Conservation (phyloP, 1,284 basidiomycete genomes). For the Sanghuangporus sanghuang region DNA sequence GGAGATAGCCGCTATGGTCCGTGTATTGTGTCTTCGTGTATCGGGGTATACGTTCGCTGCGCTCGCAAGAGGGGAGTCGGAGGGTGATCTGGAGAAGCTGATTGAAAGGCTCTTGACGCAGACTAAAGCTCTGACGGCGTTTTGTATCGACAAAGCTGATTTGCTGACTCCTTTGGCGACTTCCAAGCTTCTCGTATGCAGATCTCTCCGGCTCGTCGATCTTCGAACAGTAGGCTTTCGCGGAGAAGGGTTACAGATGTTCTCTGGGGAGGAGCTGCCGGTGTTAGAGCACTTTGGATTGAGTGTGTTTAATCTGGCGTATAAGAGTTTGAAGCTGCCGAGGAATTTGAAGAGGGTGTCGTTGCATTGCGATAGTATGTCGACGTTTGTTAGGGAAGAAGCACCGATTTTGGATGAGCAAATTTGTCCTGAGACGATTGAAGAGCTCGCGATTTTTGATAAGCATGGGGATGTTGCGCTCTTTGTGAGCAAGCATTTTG, state of each 20-base stretch:
- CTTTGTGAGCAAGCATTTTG: not conserved
- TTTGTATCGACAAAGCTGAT: conserved; percentile 4
- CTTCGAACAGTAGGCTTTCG: not conserved
- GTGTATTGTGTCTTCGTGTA: not conserved
- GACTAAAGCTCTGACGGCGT: not conserved
- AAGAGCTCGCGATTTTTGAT: not conserved
- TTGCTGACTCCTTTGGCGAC: not conserved
- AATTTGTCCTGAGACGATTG: not conserved
- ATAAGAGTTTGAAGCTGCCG: not conserved
- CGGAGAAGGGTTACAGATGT: not conserved
- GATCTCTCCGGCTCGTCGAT: not conserved
- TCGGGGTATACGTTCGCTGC: conserved; percentile 2
- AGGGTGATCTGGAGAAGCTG: not conserved
- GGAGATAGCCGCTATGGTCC: not conserved
- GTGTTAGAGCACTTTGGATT: not conserved
- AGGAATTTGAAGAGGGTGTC: not conserved
- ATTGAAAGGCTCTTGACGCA: not conserved
- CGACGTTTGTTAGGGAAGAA: not conserved
- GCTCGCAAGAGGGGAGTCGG: not conserved
- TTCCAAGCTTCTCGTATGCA: not conserved
- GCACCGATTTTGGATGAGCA: not conserved
- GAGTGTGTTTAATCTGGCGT: conserved; percentile 6
- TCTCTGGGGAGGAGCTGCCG: not conserved
- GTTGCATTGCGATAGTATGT: conserved; percentile 1
- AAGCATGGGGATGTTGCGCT: conserved; percentile 2